These are phyloP conservation scores for Naganishia friedmannii DNA, from an alignment of 768 basidiomycete genomes.

Conservation along the genomic window DNA sequence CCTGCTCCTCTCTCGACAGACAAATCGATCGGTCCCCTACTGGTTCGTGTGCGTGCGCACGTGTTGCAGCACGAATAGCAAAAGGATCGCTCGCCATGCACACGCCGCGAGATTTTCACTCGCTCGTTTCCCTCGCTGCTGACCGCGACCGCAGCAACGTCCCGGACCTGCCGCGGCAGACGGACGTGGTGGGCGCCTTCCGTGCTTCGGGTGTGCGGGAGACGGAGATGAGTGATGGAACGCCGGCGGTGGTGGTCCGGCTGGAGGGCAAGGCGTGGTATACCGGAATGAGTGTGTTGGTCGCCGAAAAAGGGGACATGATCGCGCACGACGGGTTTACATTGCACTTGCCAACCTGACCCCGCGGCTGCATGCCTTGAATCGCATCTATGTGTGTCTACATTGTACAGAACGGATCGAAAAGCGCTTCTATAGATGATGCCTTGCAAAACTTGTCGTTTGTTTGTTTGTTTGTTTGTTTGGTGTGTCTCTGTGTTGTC, in stretches of 20 bases:
- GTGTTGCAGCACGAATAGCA: background rate
- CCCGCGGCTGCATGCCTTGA: too few species aligned
- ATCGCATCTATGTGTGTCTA: background rate
- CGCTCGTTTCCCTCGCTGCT: background rate
- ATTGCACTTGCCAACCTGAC: background rate
- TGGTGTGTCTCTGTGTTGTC: too few species aligned
- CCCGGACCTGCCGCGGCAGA: too few species aligned
- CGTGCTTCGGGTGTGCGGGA: background rate
- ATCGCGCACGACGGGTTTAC: background rate
- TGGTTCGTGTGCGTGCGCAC: background rate
- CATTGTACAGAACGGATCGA: background rate
- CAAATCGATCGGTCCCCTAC: background rate
- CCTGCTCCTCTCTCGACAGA: background rate
- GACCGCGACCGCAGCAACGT: background rate
- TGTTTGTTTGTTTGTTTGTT: too few species aligned
- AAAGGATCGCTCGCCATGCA: background rate
- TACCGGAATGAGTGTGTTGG: background rate
- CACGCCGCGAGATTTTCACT: background rate
- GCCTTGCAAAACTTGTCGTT: background rate
- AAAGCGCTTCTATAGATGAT: background rate
- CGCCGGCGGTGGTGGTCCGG: background rate
- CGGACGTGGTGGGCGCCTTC: background rate
- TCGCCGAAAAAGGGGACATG: background rate
- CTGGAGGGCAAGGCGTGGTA: constrained; percentile 2
- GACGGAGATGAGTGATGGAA: background rate